Conservation (phyloP, 2,329 filamentous ascomycete species). For the Allantophomopsis cytisporea region DNA sequence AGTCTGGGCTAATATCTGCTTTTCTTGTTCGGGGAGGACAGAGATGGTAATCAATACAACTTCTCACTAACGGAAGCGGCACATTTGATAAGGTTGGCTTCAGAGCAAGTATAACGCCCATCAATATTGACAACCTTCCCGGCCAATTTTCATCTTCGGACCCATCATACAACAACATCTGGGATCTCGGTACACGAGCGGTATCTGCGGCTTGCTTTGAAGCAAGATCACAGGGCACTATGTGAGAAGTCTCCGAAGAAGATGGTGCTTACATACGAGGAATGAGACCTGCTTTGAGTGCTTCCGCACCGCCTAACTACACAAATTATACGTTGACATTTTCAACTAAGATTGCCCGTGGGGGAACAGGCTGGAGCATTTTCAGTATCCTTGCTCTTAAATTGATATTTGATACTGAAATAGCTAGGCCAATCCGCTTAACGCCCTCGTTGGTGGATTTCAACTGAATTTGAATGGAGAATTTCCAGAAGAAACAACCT, state of each 20-base stretch:
- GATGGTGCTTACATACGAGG: conserved; percentile 22
- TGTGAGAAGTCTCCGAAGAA: conserved; percentile 17
- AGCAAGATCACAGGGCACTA: conserved; percentile 9
- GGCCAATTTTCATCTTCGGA: too few species aligned
- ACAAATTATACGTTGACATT: conserved; percentile 24
- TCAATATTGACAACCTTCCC: too few species aligned
- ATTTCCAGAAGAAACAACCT: conserved; percentile 11
- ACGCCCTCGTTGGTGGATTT: background rate
- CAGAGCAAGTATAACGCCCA: too few species aligned
- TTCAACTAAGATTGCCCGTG: conserved; percentile 21
- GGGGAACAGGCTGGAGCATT: conserved; percentile 24
- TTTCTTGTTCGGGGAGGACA: too few species aligned
- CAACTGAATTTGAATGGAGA: conserved; percentile 14
- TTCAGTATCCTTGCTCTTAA: conserved; percentile 7
- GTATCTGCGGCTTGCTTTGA: too few species aligned
- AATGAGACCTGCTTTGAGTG: conserved; percentile 16
- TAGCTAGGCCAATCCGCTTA: conserved; percentile 6
- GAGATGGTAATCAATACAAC: too few species aligned
- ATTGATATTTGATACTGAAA: conserved; percentile 2
- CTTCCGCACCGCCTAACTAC: conserved; percentile 8
- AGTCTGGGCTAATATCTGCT: too few species aligned
- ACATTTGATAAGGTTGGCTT: too few species aligned
- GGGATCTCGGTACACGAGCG: too few species aligned
- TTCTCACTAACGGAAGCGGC: too few species aligned
- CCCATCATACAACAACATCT: too few species aligned